Base-by-base conservation (phyloP, 2,329 filamentous ascomycete genomes). In the Aspergillus ochraceus region DNA sequence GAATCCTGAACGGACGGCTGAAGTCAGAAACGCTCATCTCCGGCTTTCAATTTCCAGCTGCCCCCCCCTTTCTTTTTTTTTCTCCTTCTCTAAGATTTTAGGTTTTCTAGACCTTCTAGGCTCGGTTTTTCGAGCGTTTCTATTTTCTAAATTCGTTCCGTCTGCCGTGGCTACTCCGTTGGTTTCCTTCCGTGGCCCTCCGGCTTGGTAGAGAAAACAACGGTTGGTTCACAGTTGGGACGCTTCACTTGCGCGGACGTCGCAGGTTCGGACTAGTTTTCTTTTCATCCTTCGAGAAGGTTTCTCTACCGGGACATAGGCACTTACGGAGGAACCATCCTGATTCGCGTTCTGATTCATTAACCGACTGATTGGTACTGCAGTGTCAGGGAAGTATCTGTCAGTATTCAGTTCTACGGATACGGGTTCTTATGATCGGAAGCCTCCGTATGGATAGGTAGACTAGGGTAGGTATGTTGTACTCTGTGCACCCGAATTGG, bases 171-270 rank as follows among this genome's bases (percentile, higher is more conserved):
- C 14, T 17, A 5, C 32, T 39, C 14, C 30, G 2, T 11, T 32
- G 10, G 2, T 12, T 61, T 64, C 10, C 14, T 29, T 17, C 63
- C 59, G 61, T 61, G 59, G 61, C 59, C 60, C 55, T 59, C 62
- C 60, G 55, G 59, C 53, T 30, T 6, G 17, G 55, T 55, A 61
- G 55, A 59, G 52, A 22, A 46, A 19, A 49, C 20, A 32, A 54
- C 52, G 50, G 59, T 60, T 61, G 59, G 57, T 54, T 29, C 19
- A 19, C 30, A 6, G 0, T 6, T n/a, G 14, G 14, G 14, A 6
- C 14, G 36, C 5, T 6, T n/a, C 30, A 12, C 42, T 58, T 52
- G 45, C 24, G 57, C 55, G 59, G 57, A 45, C 56, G 63, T 59
- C 55, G 47, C 54, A 61, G 53, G 59, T 59, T 58, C 42, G 36